These are phyloP conservation scores for Tetrastigma voinierianum DNA, from an alignment of 164 flowering plant genomes.

Conservation along the genomic window DNA sequence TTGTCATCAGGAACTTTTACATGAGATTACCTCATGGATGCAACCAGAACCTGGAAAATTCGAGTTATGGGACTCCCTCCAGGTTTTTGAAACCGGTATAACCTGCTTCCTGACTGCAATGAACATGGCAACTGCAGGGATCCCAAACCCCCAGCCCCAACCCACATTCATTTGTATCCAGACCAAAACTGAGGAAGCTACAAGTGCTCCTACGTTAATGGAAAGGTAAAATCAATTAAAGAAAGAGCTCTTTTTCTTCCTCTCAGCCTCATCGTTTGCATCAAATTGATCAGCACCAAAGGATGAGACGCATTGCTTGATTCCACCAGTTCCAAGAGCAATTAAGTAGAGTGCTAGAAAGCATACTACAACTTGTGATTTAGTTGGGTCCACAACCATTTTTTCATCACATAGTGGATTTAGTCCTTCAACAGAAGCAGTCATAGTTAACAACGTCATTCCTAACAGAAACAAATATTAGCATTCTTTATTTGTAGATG, in stretches of 20 bases:
- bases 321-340: constrained; percentile 46
- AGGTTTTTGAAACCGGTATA: constrained; percentile 32
- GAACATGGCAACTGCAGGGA: constrained; percentile 42
- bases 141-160: constrained; percentile 43
- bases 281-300: constrained; percentile 49
- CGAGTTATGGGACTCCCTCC: constrained; percentile 46
- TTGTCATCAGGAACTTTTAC: constrained; percentile 26
- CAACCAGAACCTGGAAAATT: constrained; percentile 32
- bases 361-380: constrained; percentile 13
- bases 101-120: constrained; percentile 28
- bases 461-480: constrained; percentile 14
- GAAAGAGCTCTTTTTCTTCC: constrained; percentile 35
- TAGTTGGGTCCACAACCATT: constrained; percentile 28
- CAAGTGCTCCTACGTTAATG: constrained; percentile 35
- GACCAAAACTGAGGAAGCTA: constrained; percentile 35
- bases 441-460: constrained; percentile 27
- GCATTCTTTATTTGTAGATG: not conserved
- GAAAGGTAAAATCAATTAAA: constrained; percentile 43
- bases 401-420: constrained; percentile 22
- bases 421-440: constrained; percentile 31
- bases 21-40: constrained; percentile 24
- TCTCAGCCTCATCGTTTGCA: constrained; percentile 28
- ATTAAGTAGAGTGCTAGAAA: constrained; percentile 33
- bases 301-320: constrained; percentile 43
- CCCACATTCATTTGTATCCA: constrained; percentile 44